Base-by-base conservation (phyloP, 2,329 filamentous ascomycete genomes). In the Atkinsonella hypoxylon region DNA sequence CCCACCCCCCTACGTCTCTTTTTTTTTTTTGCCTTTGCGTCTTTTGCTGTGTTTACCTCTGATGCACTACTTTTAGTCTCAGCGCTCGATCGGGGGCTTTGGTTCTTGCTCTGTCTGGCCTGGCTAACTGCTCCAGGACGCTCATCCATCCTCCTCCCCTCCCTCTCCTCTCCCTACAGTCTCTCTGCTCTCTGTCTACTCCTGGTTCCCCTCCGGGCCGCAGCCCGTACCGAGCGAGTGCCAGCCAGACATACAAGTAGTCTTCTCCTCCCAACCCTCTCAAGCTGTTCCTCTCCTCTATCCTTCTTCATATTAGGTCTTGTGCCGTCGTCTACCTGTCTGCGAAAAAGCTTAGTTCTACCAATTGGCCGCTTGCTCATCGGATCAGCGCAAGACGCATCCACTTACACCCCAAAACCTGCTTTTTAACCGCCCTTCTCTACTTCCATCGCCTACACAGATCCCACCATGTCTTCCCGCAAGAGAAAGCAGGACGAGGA, bases 401-500 rank as follows among this genome's bases (percentile, higher is more conserved):
- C 48, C 52, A 51, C 49, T 51, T 53, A 51, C 42, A 51, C 49
- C 34, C 3, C 39, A 47, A 32, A 43, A 18, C 22, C 20, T 20
- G 36, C 8, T 15, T 41, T 11, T 8, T 1, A 30, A 12, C 13
- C 32, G 20, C 11, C 44, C 40, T 3, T 31, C 18, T n/a, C 6
- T 12, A 4, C 18, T 45, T 18, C 36, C 32, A 6, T 22, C 32
- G 11, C 38, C 11, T 13, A 5, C 40, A 13, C 17, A 22, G 47
- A n/a, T 26, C 51, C 65, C 52, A 65, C 52, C 54, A 76, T 76
- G 71, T 70, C 72, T 52, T 64, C 68, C 59, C 74, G 74, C 60
- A 77, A 77, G 73, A 73, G 74, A 69, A 75, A 74, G 69, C 70
- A 73, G 58, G 72, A 85, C 47, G 83, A 85, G 22, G 73, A 75